Conservation (phyloP, 1,139 yeast species). For the Hyphopichia khmerensis region DNA sequence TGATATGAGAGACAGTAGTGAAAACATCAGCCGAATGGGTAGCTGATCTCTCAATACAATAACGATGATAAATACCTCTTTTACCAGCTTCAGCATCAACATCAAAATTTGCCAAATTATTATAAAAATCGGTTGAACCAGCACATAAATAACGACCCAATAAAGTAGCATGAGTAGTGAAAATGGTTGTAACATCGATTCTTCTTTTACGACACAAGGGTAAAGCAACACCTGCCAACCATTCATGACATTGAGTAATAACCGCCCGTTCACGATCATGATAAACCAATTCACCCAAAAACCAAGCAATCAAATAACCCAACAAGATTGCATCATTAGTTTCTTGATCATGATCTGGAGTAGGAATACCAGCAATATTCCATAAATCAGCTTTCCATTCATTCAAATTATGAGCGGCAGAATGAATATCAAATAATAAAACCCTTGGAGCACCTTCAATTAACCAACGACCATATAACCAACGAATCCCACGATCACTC, state of each 20-base stretch:
- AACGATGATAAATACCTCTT: conserved; percentile 94
- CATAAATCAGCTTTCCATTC: conserved; percentile 97
- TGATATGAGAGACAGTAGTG: conserved; percentile 95
- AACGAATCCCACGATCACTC: conserved; percentile 77
- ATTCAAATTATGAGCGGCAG: conserved; percentile 67
- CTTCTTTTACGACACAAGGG: conserved; percentile 90
- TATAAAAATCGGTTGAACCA: conserved; percentile 93
- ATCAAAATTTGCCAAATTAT: conserved; percentile 85
- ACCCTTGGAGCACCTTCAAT: conserved; percentile 98
- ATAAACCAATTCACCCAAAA: conserved; percentile 85
- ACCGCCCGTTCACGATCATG: conserved; percentile 85
- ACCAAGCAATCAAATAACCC: conserved; percentile 97
- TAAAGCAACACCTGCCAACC: conserved; percentile 96
- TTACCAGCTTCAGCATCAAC: conserved; percentile 98
- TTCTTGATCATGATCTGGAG: conserved; percentile 86
- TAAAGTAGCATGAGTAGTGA: conserved; percentile 96
- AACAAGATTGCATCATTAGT: conserved; percentile 88
- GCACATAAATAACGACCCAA: conserved; percentile 96
- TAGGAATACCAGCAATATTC: conserved; percentile 88
- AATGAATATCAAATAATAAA: conserved; percentile 77
- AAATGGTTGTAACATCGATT: conserved; percentile 90
- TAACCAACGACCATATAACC: conserved; percentile 93
- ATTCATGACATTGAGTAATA: conserved; percentile 93
- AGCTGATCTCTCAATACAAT: conserved; percentile 95
- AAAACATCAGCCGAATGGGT: conserved; percentile 96